A percentile compares a stretch with the other conserved stretches of the same genome.
These are phyloP conservation scores for Hyaloperonospora arabidopsidis DNA, from an alignment of 352 stramenopile species.

Conservation along the genomic window DNA sequence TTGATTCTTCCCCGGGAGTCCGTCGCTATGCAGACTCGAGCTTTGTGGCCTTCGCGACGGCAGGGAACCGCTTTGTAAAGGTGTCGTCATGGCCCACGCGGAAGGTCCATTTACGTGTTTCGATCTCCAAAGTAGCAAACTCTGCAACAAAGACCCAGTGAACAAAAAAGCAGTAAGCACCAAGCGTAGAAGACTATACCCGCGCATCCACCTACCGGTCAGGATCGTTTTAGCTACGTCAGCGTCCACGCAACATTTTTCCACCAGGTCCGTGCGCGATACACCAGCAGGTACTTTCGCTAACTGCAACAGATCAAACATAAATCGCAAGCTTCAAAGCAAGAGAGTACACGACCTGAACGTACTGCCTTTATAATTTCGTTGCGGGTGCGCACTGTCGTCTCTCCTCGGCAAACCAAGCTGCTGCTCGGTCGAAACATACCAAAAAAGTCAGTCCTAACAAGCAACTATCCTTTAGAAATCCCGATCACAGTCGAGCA, in stretches of 20 bases:
- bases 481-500: background rate
- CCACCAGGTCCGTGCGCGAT: conserved; percentile 37
- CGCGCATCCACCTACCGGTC: conserved; percentile 21
- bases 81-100: conserved; percentile 40
- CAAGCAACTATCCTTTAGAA: background rate
- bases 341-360: background rate
- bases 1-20: no score
- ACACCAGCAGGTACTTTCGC: conserved; percentile 31
- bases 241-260: conserved; percentile 35
- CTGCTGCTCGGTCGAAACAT: conserved; percentile 10
- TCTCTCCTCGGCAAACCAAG: conserved; percentile 32
- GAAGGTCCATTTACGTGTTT: conserved; percentile 46
- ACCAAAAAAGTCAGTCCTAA: background rate
- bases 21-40: conserved; percentile 17
- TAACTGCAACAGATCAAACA: conserved; percentile 18
- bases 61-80: conserved; percentile 44
- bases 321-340: conserved; percentile 3
- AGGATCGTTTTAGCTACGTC: conserved; percentile 43
- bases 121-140: conserved; percentile 37
- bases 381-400: conserved; percentile 28
- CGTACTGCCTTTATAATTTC: conserved; percentile 48
- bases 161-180: conserved; percentile 3
- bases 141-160: conserved; percentile 18
- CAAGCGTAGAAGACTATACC: background rate
- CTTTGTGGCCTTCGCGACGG: conserved; percentile 41